Percentiles rank a stretch among this genome's conserved stretches.
These are phyloP conservation scores for Trichoderma polysporum DNA, from an alignment of 2,329 filamentous ascomycete species.

Conservation along the genomic window DNA sequence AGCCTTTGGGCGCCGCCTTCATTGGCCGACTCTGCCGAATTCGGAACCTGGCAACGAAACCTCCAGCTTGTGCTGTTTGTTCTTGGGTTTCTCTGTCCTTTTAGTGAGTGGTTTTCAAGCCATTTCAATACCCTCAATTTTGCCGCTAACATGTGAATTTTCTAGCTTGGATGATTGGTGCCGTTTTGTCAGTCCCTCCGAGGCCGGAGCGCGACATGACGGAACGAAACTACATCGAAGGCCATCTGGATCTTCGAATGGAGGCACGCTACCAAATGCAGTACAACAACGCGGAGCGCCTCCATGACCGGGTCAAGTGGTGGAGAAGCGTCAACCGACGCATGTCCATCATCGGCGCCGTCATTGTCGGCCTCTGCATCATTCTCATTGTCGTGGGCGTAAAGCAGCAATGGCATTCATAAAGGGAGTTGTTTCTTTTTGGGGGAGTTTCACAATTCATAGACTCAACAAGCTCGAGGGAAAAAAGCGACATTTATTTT, in stretches of 20 bases:
- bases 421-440: conserved; percentile 9
- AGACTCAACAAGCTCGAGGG: not conserved
- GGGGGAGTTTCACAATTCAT: not conserved
- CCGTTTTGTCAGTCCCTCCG: conserved; percentile 69
- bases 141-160: conserved; percentile 23
- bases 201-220: conserved; percentile 54
- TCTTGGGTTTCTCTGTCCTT: conserved; percentile 73
- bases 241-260: conserved; percentile 40
- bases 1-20: conserved; percentile 75
- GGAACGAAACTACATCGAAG: conserved; percentile 45
- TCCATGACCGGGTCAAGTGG: conserved; percentile 56
- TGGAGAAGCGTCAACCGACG: conserved; percentile 60
- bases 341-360: conserved; percentile 56
- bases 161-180: conserved; percentile 77
- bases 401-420: conserved; percentile 47
- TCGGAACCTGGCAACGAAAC: conserved; percentile 65
- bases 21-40: conserved; percentile 62
- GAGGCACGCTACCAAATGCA: conserved; percentile 37
- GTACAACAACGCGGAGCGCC: conserved; percentile 44
- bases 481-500: conserved; percentile 7
- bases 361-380: conserved; percentile 53
- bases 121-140: fast-evolving
- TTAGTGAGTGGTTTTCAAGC: conserved; percentile 54
- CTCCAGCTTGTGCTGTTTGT: conserved; percentile 74
- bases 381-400: conserved; percentile 54